Evolutionary conservation across 306 rosid species (phyloP).

Genomic region (Erythrophleum fordii): DNA sequence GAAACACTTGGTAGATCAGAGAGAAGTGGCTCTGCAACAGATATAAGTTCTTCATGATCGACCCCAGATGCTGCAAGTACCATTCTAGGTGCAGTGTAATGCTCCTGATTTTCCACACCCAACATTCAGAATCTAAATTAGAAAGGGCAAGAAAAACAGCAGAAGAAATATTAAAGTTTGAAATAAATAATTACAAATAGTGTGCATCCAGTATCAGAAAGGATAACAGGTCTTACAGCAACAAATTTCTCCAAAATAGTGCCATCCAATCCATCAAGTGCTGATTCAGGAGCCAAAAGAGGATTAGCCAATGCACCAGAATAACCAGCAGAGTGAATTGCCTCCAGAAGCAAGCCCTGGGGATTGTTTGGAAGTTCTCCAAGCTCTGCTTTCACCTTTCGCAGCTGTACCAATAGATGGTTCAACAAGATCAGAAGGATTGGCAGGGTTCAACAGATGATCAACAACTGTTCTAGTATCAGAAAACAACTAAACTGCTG

Average conservation of each 20-base stretch:
- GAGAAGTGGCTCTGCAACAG: slow-evolving; percentile 88
- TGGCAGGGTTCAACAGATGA: not conserved
- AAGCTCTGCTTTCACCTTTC: slow-evolving; percentile 80
- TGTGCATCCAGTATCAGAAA: slow-evolving; percentile 28
- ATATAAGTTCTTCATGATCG: slow-evolving; percentile 83
- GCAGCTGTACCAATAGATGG: slow-evolving; percentile 58
- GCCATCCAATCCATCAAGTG: slow-evolving; percentile 71
- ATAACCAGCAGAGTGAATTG: slow-evolving; percentile 92
- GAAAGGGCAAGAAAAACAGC: not conserved
- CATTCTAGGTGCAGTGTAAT: slow-evolving; percentile 93
- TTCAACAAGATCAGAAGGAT: slow-evolving; percentile 40
- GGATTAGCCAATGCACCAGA: slow-evolving; percentile 93
- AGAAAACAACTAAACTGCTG: not conserved
- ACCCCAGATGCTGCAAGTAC: slow-evolving; percentile 97
- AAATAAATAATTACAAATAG: slow-evolving; percentile 30
- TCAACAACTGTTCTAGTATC: not conserved
- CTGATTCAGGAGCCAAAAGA: slow-evolving; percentile 84
- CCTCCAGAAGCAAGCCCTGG: slow-evolving; percentile 93
- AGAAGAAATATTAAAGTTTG: not conserved
- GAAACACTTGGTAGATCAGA: slow-evolving; percentile 75
- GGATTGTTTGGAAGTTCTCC: slow-evolving; percentile 84
- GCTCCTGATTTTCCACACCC: slow-evolving; percentile 65
- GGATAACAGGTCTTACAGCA: slow-evolving; percentile 66
- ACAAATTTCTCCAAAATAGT: slow-evolving; percentile 75
- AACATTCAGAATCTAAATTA: slow-evolving; percentile 34